Evolutionary conservation across 495 filamentous ascomycete species (phyloP).

Genomic region (Penicillium bovifimosum): DNA sequence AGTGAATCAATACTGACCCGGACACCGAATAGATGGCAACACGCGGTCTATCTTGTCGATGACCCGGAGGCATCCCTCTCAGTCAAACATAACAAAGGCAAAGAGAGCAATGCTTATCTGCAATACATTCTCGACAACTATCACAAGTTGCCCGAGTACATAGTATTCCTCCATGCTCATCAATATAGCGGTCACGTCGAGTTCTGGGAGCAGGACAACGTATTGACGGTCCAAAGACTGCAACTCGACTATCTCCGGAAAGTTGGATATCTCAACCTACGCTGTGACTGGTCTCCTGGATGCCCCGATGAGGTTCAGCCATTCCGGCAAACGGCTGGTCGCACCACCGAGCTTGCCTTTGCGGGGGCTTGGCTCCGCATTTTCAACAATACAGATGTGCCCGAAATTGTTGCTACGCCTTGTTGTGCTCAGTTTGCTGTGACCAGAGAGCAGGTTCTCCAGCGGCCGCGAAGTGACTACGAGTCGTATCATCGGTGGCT

Average conservation of each 20-base stretch:
- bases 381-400: conserved; percentile 42
- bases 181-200: conserved; percentile 40
- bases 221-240: conserved; percentile 31
- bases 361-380: conserved; percentile 37
- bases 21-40: conserved; percentile 32
- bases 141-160: conserved; percentile 38
- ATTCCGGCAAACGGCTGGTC: conserved; percentile 20
- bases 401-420: conserved; percentile 42
- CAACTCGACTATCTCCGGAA: conserved; percentile 37
- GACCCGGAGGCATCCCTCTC: conserved; percentile 40
- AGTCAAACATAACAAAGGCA: conserved; percentile 42
- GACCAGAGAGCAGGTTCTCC: conserved; percentile 44
- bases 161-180: conserved; percentile 48
- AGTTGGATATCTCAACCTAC: conserved; percentile 45
- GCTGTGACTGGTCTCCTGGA: conserved; percentile 42
- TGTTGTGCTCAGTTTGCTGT: conserved; percentile 74
- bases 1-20: neutral
- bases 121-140: conserved; percentile 50
- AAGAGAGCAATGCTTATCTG: conserved; percentile 45
- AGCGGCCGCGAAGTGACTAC: conserved; percentile 49
- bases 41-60: conserved; percentile 56
- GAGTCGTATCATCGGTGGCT: conserved; percentile 54
- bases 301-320: conserved; percentile 41
- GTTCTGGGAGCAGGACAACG: conserved; percentile 40
- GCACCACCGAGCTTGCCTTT: conserved; percentile 24